Evolutionary conservation across 805 yeast genomes (phyloP).

Genomic region (Ogataea minuta): DNA sequence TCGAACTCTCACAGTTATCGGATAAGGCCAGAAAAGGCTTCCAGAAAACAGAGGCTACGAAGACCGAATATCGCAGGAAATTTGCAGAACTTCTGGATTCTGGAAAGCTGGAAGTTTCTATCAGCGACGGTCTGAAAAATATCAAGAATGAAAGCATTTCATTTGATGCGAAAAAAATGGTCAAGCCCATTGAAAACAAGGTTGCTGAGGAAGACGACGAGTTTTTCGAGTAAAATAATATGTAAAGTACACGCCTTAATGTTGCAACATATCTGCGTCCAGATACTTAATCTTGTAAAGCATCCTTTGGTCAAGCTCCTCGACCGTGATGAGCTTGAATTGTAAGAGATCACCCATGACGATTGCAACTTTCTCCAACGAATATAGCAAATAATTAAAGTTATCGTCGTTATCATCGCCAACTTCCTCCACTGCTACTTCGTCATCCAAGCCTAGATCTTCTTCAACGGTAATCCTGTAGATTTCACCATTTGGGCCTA

Average conservation of each 20-base stretch:
- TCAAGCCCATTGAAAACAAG: background rate
- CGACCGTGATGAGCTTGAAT: conserved; percentile 49
- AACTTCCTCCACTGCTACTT: conserved; percentile 27
- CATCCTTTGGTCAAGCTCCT: conserved; percentile 30
- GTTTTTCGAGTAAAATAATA: conserved; percentile 31
- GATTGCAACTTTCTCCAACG: conserved; percentile 69
- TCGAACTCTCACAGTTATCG: conserved; percentile 32
- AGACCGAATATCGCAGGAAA: conserved; percentile 47
- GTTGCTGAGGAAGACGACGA: conserved; percentile 31
- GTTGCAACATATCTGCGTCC: conserved; percentile 34
- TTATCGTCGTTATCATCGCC: conserved; percentile 47
- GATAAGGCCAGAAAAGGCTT: conserved; percentile 43
- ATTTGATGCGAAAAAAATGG: conserved; percentile 8
- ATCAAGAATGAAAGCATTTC: conserved; percentile 13
- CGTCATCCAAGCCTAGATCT: conserved; percentile 28
- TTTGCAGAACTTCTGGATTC: conserved; percentile 51
- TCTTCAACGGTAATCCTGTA: conserved; percentile 37
- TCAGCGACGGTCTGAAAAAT: conserved; percentile 42
- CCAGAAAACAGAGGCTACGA: conserved; percentile 42
- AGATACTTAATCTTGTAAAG: conserved; percentile 40
- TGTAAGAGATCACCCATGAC: conserved; percentile 72
- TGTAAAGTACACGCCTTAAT: conserved; percentile 3
- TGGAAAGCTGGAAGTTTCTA: conserved; percentile 51
- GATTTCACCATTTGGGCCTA: conserved; percentile 58
- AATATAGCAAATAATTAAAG: conserved; percentile 75